Conservation (phyloP, 352 stramenopile species). For the Phytophthora constricta region DNA sequence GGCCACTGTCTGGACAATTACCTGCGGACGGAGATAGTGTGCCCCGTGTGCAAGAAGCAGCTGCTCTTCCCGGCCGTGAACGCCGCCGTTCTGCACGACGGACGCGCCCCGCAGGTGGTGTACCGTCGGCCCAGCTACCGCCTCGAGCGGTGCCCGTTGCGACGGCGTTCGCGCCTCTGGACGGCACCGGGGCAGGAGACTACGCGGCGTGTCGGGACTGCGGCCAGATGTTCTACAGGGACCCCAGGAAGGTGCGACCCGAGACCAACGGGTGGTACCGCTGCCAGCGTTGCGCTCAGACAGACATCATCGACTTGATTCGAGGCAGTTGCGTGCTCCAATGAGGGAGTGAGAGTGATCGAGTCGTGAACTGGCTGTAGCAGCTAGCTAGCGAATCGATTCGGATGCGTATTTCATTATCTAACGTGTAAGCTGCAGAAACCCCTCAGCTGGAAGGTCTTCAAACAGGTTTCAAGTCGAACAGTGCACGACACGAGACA, state of each 20-base stretch:
- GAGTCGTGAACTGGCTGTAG: too few relatives aligned
- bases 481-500: too few relatives aligned
- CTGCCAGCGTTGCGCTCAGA: slow-evolving; percentile 60
- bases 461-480: too few relatives aligned
- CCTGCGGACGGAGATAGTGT: slow-evolving; percentile 51
- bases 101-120: slow-evolving; percentile 3
- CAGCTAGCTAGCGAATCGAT: neutral
- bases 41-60: slow-evolving; percentile 65
- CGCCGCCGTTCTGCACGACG: slow-evolving; percentile 23
- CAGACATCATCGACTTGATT: slow-evolving; percentile 58
- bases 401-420: neutral
- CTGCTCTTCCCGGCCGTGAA: slow-evolving; percentile 59
- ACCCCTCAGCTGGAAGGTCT: too few relatives aligned
- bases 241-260: slow-evolving; percentile 52
- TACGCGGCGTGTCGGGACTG: slow-evolving; percentile 71
- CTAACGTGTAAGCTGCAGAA: too few relatives aligned
- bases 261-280: slow-evolving; percentile 78
- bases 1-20: slow-evolving; percentile 61
- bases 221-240: slow-evolving; percentile 68
- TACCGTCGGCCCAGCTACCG: slow-evolving; percentile 29
- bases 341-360: slow-evolving; percentile 25
- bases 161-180: slow-evolving; percentile 36
- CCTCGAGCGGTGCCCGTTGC: slow-evolving; percentile 29
- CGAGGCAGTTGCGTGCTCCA: slow-evolving; percentile 64
- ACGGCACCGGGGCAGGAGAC: slow-evolving; percentile 41